A percentile compares a stretch with the other conserved stretches of the same genome.
Conservation (phyloP, 2,329 filamentous ascomycete species). For the Talaromyces pinophilus region DNA sequence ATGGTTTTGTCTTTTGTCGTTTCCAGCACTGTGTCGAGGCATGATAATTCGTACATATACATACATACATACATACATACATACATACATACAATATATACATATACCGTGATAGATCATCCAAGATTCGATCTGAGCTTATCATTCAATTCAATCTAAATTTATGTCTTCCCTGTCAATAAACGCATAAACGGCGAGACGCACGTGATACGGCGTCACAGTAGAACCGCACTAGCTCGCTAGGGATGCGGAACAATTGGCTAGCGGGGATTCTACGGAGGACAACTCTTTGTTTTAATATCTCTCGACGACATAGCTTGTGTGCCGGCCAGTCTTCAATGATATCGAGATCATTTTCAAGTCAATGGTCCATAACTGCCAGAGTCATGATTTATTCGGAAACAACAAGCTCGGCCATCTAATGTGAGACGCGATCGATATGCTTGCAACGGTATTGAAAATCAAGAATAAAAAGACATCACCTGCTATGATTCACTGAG, state of each 20-base stretch:
- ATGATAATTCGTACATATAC: constrained; percentile 21
- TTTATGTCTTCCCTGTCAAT: not conserved
- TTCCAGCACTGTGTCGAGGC: constrained; percentile 14
- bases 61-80: not conserved
- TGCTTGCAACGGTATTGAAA: constrained; percentile 6
- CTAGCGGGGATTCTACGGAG: constrained; percentile 1
- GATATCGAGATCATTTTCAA: not conserved
- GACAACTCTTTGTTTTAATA: constrained; percentile 1
- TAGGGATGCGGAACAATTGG: constrained; percentile 4
- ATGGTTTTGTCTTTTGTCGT: constrained; percentile 11
- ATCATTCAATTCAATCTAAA: no score
- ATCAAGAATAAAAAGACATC: not conserved
- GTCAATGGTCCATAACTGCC: not conserved
- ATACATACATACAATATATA: constrained; percentile 5
- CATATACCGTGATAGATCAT: not conserved
- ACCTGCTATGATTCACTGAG: constrained; percentile 9
- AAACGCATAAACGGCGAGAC: not conserved
- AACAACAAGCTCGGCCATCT: not conserved
- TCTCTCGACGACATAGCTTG: constrained; percentile 2
- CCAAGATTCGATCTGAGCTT: not conserved
- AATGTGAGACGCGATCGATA: constrained; percentile 1
- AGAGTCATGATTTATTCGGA: not conserved
- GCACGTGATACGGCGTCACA: constrained; percentile 12
- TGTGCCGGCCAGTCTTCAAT: not conserved
- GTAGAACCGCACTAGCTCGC: constrained; percentile 10